Evolutionary conservation across 2,329 filamentous ascomycete species (phyloP).

Genomic region (Tolypocladium album): DNA sequence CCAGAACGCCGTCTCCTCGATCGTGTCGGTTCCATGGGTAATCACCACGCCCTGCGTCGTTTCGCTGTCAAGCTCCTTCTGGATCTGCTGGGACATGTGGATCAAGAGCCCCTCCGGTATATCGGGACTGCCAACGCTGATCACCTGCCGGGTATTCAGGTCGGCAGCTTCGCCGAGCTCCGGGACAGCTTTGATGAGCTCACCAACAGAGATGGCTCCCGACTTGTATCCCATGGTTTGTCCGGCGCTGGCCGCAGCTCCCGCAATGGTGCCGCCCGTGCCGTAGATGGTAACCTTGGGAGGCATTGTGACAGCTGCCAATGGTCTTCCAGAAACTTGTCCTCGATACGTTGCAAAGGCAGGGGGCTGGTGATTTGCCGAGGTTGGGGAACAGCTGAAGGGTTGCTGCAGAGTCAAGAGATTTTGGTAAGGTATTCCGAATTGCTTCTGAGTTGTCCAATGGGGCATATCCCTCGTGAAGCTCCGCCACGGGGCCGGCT

Average conservation of each 20-base stretch:
- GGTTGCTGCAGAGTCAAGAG: background rate
- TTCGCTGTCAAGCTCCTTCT: constrained; percentile 32
- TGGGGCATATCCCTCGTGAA: background rate
- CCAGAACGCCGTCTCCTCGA: constrained; percentile 55
- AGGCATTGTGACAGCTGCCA: background rate
- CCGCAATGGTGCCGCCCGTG: constrained; percentile 50
- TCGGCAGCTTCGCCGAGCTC: constrained; percentile 43
- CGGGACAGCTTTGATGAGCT: constrained; percentile 43
- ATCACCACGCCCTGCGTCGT: constrained; percentile 38
- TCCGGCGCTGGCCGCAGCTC: constrained; percentile 33
- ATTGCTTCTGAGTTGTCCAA: background rate
- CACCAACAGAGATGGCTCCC: constrained; percentile 34
- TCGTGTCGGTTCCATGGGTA: constrained; percentile 55
- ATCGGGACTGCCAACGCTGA: constrained; percentile 34
- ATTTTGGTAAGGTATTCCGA: background rate
- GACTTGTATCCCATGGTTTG: constrained; percentile 33
- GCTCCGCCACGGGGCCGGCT: background rate
- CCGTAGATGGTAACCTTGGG: constrained; percentile 47
- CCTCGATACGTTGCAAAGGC: background rate
- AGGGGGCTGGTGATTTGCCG: background rate
- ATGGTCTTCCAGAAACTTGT: background rate
- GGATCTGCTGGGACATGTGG: constrained; percentile 35
- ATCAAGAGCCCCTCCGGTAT: constrained; percentile 39
- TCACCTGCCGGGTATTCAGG: constrained; percentile 40
- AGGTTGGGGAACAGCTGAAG: background rate